Evolutionary conservation across 2,329 filamentous ascomycete genomes (phyloP).

Genomic region (Alternaria postmessia): DNA sequence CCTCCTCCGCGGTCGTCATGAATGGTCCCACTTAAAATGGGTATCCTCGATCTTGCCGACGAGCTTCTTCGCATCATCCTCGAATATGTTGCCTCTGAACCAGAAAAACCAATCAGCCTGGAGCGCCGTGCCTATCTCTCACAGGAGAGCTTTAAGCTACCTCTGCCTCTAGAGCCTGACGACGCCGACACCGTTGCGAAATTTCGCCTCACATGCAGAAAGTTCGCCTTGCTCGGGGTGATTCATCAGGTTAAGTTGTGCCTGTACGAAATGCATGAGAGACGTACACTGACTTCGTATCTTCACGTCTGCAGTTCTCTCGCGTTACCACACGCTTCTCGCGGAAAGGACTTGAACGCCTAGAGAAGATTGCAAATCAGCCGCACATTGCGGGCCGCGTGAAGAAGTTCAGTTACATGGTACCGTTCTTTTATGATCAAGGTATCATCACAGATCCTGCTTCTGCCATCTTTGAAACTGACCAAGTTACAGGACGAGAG

Average conservation of each 20-base stretch:
- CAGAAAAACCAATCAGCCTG: constrained; percentile 59
- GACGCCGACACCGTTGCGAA: constrained; percentile 56
- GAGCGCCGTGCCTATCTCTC: constrained; percentile 61
- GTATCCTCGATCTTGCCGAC: constrained; percentile 55
- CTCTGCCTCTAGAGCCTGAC: constrained; percentile 52
- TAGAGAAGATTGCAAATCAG: constrained; percentile 60
- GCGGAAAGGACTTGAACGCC: constrained; percentile 57
- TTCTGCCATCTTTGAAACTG: constrained; percentile 19
- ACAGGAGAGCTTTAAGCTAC: constrained; percentile 60
- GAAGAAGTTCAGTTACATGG: constrained; percentile 68
- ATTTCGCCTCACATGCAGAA: constrained; percentile 54
- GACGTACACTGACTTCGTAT: too few species aligned
- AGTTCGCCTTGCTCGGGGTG: constrained; percentile 53
- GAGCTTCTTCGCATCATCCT: constrained; percentile 61
- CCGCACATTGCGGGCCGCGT: constrained; percentile 62
- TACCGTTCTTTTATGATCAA: constrained; percentile 66
- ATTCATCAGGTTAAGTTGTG: constrained; percentile 44
- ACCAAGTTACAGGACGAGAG: constrained; percentile 48
- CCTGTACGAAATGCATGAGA: too few species aligned
- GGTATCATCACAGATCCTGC: constrained; percentile 44
- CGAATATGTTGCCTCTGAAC: constrained; percentile 61
- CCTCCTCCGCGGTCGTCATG: constrained; percentile 27
- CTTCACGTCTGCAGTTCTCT: constrained; percentile 51
- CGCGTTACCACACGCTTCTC: constrained; percentile 62
- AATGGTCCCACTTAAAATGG: constrained; percentile 45